Percentiles rank a stretch among this genome's conserved stretches.
Evolutionary conservation across 768 basidiomycete genomes (phyloP).

Genomic region (Termitomyces sp.): DNA sequence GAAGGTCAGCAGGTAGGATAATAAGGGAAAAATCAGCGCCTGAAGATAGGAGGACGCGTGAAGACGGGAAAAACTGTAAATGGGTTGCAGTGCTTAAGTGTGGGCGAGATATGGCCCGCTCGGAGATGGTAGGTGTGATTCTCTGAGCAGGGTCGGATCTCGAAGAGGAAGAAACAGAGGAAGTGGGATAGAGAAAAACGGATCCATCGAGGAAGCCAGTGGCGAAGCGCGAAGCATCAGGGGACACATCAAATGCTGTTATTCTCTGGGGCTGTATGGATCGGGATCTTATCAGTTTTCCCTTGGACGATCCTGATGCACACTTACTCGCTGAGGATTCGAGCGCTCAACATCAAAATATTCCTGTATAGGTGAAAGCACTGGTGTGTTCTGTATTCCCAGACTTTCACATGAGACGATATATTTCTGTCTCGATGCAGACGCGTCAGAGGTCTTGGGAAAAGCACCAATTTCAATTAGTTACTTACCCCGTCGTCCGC

Average conservation of each 20-base stretch:
- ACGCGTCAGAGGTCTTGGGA: neutral
- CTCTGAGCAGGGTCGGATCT: conserved; percentile 13
- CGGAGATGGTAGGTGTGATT: conserved; percentile 22
- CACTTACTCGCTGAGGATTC: conserved; percentile 34
- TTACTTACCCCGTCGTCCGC: conserved; percentile 20
- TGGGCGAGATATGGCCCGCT: conserved; percentile 29
- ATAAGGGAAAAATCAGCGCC: conserved; percentile 64
- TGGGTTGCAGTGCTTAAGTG: conserved; percentile 54
- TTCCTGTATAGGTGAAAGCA: conserved; percentile 47
- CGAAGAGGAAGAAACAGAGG: conserved; percentile 16
- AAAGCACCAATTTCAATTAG: neutral
- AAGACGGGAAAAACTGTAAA: conserved; percentile 66
- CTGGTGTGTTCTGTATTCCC: conserved; percentile 38
- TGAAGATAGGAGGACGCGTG: conserved; percentile 63
- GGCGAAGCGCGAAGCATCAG: conserved; percentile 53
- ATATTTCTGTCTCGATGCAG: conserved; percentile 25
- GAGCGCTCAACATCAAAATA: conserved; percentile 43
- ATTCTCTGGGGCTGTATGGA: conserved; percentile 47
- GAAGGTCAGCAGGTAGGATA: conserved; percentile 57
- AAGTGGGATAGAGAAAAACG: conserved; percentile 43
- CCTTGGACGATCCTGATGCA: neutral
- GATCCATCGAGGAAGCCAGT: conserved; percentile 59
- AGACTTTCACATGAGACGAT: conserved; percentile 43
- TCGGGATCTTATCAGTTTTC: neutral
- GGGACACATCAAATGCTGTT: conserved; percentile 58